Base-by-base conservation (phyloP, 345 rosid species). In the Excoecaria cochinchinensis region DNA sequence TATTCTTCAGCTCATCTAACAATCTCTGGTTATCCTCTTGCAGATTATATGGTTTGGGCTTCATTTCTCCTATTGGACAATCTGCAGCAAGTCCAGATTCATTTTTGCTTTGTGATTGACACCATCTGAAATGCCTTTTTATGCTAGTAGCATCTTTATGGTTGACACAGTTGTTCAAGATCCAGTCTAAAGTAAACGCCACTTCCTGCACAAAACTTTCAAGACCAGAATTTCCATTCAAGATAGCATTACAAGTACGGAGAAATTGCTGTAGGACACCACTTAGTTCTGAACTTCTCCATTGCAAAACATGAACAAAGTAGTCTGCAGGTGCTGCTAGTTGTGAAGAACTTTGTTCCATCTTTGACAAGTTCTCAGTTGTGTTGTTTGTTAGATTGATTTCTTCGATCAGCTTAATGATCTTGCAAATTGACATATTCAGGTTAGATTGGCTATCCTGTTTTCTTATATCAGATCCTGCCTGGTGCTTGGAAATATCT, bases 91-190 rank as follows among this genome's bases (percentile, higher is more conserved):
- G 69, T 69, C 58, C 75, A 62, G 69, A 68, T 62, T 82, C 74
- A 67, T 76, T 80, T 55, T 81, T 80, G 19, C 17, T n/a, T 36
- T 39, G 74, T 19, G 76, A 47, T 47, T 85, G 71, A 40, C 48
- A 80, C 84, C 79, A 77, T 77, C 86, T 83, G 73, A 89, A 84
- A 76, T 83, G 91, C 80, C 78, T 85, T 77, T 85, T 90, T 87
- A 90, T 81, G 57, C 79, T 85, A 39, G 89, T 80, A 74, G 86
- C 81, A n/a, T 84, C 81, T 60, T 74, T 77, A 7, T 80, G 84
- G 22, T 73, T 74, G 39, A 71, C 36, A 62, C 79, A 63, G 62
- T 80, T 82, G 81, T 79, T 85, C 73, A 86, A 10, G 14, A 86
- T 79, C 86, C 88, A 88, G 66, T 88, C 84, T 67, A 88, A 60